Base-by-base conservation (phyloP, 2,329 filamentous ascomycete species). In the Calonectria henricotiae region DNA sequence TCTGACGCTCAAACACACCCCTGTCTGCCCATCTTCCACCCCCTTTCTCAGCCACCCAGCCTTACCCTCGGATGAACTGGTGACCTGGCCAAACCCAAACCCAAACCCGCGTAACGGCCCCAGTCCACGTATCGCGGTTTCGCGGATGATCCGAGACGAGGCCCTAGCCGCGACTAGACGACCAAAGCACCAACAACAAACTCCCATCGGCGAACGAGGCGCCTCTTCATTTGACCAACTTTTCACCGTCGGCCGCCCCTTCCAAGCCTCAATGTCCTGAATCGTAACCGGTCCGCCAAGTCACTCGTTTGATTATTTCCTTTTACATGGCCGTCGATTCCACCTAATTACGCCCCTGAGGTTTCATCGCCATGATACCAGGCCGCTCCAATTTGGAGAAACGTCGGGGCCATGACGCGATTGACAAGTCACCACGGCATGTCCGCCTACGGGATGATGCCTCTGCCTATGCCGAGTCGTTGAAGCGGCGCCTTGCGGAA, bases 401-500 rank as follows among this genome's bases (percentile, higher is more conserved):
- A 69, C 65, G 68, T 44, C 70, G 65, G 58, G 74, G 62, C n/a
- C 51, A 64, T 71, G 32, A 35, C 25, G 60, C 46, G 32, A 51
- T 64, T 15, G 70, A 72, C 63, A 60, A 55, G 43, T 68, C 32
- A 54, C 71, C 61, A 49, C 66, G 67, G 39, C 62, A 67, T 54
- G 49, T 60, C n/a, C 67, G 65, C 65, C 62, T 69, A 44, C 71
- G 62, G n/a, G 69, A 70, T 61, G 67, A 73, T 41, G 63, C 69
- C 44, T 44, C 64, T 3, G 44, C 32, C 20, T 54, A 71, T 37
- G 62, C 68, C 15, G 68, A 44, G 13, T 65, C 75, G 47, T 63
- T 77, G 51, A 58, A 51, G 44, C 71, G 68, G 62, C 78, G 75
- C 20, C 43, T 80, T 27, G 74, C 73, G 46, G 55, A 74, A 65